Percentiles rank a stretch among this genome's conserved stretches.
Evolutionary conservation across 345 rosid genomes (phyloP).

Genomic region (Eucalyptus erythrocorys): DNA sequence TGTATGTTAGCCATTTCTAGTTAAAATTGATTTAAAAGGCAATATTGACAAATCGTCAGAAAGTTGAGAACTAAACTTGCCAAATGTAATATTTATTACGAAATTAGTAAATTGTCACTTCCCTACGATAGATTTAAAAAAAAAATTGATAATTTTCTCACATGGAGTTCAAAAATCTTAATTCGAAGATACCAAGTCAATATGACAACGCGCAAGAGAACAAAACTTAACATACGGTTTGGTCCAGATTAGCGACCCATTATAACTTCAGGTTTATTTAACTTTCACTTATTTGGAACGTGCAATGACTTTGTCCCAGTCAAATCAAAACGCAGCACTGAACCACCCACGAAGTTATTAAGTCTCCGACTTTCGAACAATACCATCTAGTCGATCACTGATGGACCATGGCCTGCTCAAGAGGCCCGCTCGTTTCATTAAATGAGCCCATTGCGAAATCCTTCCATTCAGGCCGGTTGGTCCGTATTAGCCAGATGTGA

Average conservation of each 20-base stretch:
- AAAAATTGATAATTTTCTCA: too few species aligned
- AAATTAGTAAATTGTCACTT: neutral
- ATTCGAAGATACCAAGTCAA: neutral
- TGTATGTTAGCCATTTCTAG: accelerated
- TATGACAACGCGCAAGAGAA: neutral
- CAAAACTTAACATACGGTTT: neutral
- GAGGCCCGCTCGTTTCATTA: neutral
- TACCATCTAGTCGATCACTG: neutral
- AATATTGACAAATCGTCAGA: neutral
- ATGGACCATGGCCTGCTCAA: neutral
- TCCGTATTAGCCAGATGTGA: neutral
- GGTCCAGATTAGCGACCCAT: neutral
- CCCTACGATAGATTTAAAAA: accelerated
- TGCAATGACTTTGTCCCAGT: accelerated
- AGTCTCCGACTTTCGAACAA: neutral
- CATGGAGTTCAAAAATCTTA: neutral
- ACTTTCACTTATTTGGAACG: neutral
- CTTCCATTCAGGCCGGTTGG: neutral
- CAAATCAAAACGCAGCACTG: neutral
- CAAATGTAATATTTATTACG: neutral
- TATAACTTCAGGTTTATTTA: neutral
- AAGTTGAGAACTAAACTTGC: neutral
- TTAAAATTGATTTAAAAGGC: neutral
- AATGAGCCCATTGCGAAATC: neutral
- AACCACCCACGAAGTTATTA: neutral